These are phyloP conservation scores for Grammothele lineata DNA, from an alignment of 768 basidiomycete genomes.

Conservation along the genomic window DNA sequence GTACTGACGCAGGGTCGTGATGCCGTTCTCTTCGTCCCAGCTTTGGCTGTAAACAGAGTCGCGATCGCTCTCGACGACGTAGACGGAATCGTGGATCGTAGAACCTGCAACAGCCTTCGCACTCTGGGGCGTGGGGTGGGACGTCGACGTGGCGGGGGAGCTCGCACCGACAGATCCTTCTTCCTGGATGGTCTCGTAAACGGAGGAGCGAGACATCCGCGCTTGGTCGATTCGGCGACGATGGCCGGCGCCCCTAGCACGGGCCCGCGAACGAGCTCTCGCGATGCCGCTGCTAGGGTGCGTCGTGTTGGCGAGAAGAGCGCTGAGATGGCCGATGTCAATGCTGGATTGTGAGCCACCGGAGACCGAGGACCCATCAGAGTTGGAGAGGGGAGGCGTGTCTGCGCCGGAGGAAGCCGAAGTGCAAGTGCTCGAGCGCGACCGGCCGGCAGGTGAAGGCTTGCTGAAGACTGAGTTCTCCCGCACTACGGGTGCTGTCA, in stretches of 20 bases:
- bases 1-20: conserved; percentile 59
- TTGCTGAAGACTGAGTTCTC: conserved; percentile 58
- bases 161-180: conserved; percentile 41
- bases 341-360: conserved; percentile 77
- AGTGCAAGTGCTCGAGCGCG: conserved; percentile 68
- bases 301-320: conserved; percentile 50
- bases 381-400: conserved; percentile 66
- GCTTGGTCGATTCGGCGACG: conserved; percentile 66
- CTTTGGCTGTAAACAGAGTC: conserved; percentile 31
- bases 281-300: conserved; percentile 41
- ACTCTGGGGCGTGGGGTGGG: conserved; percentile 9
- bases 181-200: conserved; percentile 80
- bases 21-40: conserved; percentile 71
- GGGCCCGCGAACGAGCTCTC: conserved; percentile 40
- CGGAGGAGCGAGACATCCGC: conserved; percentile 58
- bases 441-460: conserved; percentile 44
- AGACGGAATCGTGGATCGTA: conserved; percentile 33
- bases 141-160: conserved; percentile 23
- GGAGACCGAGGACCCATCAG: conserved; percentile 63
- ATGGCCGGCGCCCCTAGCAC: conserved; percentile 63
- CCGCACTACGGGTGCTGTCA: conserved; percentile 22
- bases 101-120: conserved; percentile 5
- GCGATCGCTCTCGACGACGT: conserved; percentile 49
- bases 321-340: conserved; percentile 59
- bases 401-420: conserved; percentile 58